These are phyloP conservation scores for Craterostigma plantagineum DNA, from an alignment of 257 asterid genomes.

Conservation along the genomic window DNA sequence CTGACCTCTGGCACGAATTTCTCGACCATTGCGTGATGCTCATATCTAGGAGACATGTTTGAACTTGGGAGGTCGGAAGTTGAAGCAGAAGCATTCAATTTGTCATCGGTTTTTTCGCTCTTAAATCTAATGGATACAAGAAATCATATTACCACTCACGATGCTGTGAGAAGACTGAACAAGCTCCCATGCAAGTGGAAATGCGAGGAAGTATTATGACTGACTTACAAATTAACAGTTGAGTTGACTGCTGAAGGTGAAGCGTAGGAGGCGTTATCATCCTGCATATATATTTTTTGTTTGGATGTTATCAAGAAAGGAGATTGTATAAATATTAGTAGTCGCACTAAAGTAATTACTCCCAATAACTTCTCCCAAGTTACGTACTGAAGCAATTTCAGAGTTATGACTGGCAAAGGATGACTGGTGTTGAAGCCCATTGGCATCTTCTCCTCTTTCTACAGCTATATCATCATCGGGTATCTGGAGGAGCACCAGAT, in stretches of 20 bases:
- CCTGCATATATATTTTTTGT: constrained; percentile 32
- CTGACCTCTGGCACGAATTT: constrained; percentile 21
- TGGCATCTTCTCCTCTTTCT: constrained; percentile 43
- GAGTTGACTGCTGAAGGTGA: constrained; percentile 20
- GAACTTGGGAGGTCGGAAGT: constrained; percentile 1
- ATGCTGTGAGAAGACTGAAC: constrained; percentile 14
- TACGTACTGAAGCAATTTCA: constrained; percentile 21
- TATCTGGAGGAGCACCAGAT: constrained; percentile 26
- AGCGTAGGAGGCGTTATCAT: constrained; percentile 36
- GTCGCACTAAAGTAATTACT: neutral
- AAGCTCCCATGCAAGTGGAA: too few species aligned
- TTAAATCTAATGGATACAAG: too few species aligned
- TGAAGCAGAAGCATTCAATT: too few species aligned
- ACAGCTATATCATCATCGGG: constrained; percentile 54
- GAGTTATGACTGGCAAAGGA: constrained; percentile 62
- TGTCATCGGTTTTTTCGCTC: too few species aligned
- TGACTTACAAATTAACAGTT: too few species aligned
- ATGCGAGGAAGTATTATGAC: too few species aligned
- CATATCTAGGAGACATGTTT: constrained; percentile 18
- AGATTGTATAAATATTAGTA: constrained; percentile 1
- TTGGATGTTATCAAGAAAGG: constrained; percentile 10
- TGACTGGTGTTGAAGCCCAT: constrained; percentile 40
- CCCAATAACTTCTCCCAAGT: constrained; percentile 1
- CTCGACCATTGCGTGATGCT: constrained; percentile 25
- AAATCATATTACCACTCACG: too few species aligned